Evolutionary conservation across 495 filamentous ascomycete species (phyloP), one percentile per base, ranked within the genome.

Genomic region (Cercophora sp.): DNA sequence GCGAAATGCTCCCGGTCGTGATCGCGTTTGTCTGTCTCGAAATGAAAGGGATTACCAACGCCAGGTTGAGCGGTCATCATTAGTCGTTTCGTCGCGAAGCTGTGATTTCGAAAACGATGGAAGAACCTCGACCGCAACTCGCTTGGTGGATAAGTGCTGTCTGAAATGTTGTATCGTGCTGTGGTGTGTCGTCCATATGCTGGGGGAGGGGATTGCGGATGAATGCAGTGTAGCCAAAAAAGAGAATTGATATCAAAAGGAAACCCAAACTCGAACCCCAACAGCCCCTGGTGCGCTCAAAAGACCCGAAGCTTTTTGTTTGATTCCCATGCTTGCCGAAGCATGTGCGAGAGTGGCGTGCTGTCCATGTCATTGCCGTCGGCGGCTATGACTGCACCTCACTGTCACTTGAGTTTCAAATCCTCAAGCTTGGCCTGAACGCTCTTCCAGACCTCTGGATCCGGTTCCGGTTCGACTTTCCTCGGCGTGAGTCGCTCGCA

Each of bases 361-460:
- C 29, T 13, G 29, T 32, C 6, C 37, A 15, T 15, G 37, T 8
- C 37, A 41, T 41, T 41, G 37, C 13, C 37, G 37, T 41, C 13
- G 37, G 44, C 2, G 27, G n/a, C 22, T 45, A 40, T 37, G 37
- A 19, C 45, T 25, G 11, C 27, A 2, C 15, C 34, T 24, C 44
- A 35, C 5, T 44, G 57, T 61, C 52, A 64, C 39, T 62, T 59
- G 48, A 79, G 57, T 20, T 61, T 68, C 52, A 83, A 32, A 8
- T 49, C 65, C 24, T 74, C 78, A 37, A 89, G 66, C 52, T 76
- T 80, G 36, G 74, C 77, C 62, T 85, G 76, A 9, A 91, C 70
- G 29, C 72, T 79, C 61, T 74, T 72, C 37, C 85, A 53, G 2
- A 88, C 65, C 31, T 85, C 85, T 1, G 85, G 85, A 51, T 89